phyloP scores from a whole-genome alignment of 495 filamentous ascomycete genomes.

The Podospora appendiculata region DNA sequence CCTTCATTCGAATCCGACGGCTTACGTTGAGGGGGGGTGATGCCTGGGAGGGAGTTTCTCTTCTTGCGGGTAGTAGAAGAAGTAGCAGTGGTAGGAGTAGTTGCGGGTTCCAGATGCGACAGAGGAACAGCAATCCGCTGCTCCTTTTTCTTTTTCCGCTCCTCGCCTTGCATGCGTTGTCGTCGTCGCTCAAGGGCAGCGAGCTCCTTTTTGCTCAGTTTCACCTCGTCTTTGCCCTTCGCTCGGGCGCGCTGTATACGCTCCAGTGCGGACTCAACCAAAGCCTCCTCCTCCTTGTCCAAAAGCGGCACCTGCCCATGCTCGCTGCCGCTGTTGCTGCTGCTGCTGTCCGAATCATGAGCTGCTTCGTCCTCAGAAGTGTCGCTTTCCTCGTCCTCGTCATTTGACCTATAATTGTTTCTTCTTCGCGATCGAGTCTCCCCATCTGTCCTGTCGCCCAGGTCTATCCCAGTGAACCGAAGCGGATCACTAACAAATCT shows the following conservation, averaged over 20 bases:
- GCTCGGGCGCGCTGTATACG: conserved; percentile 68
- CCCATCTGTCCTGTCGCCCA: conserved; percentile 34
- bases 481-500: conserved; percentile 51
- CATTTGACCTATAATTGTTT: conserved; percentile 40
- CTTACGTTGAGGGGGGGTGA: conserved; percentile 5
- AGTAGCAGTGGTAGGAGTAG: too few species aligned
- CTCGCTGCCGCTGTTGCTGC: conserved; percentile 16
- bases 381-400: conserved; percentile 27
- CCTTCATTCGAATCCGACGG: conserved; percentile 5
- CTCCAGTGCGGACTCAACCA: conserved; percentile 66
- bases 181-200: conserved; percentile 62
- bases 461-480: conserved; percentile 54
- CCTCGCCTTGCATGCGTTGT: conserved; percentile 46
- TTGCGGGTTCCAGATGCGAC: conserved; percentile 25
- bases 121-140: conserved; percentile 34
- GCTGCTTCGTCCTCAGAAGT: conserved; percentile 47
- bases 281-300: conserved; percentile 55
- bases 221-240: conserved; percentile 67
- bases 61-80: conserved; percentile 7
- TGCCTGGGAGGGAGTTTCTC: conserved; percentile 1
- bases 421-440: conserved; percentile 31
- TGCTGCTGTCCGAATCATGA: conserved; percentile 40
- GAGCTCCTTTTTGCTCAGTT: conserved; percentile 64
- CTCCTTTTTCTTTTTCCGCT: conserved; percentile 27
- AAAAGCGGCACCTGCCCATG: conserved; percentile 30